Percentiles rank a stretch among this genome's conserved stretches.
Evolutionary conservation across 495 filamentous ascomycete genomes (phyloP).

Genomic region (Rostrohypoxylon terebratum): DNA sequence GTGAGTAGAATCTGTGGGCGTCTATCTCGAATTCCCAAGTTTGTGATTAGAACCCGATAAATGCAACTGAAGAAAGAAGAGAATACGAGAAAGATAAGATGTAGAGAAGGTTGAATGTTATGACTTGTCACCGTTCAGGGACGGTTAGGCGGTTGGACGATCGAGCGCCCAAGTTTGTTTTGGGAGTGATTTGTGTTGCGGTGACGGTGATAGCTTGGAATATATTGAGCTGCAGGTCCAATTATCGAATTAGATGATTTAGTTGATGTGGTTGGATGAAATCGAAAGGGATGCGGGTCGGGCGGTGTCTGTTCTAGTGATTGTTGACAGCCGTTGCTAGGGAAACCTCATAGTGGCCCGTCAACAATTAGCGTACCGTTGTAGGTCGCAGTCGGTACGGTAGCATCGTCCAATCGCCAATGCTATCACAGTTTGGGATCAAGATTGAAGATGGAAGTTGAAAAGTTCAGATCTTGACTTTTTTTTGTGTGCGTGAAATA

Average conservation of each 20-base stretch:
- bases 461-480: neutral
- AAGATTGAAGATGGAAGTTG: neutral
- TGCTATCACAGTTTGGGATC: slow-evolving; percentile 23
- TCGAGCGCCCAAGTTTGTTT: slow-evolving; percentile 17
- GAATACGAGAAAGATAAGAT: neutral
- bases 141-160: neutral
- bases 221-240: slow-evolving; percentile 36
- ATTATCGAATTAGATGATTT: slow-evolving; percentile 30
- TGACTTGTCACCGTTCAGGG: slow-evolving; percentile 7
- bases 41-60: slow-evolving; percentile 48
- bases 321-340: slow-evolving; percentile 40
- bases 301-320: slow-evolving; percentile 5
- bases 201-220: slow-evolving; percentile 11
- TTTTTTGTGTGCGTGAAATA: no score
- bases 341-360: slow-evolving; percentile 24
- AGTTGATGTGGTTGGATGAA: slow-evolving; percentile 32
- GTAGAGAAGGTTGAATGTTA: neutral
- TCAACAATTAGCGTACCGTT: neutral
- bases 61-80: slow-evolving; percentile 37
- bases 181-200: slow-evolving; percentile 23
- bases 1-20: slow-evolving; percentile 57
- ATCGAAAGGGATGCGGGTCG: slow-evolving; percentile 33
- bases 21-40: slow-evolving; percentile 59
- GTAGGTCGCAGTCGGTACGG: neutral
- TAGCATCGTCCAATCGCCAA: slow-evolving; percentile 21